Evolutionary conservation across 495 filamentous ascomycete genomes (phyloP).

Genomic region (Lichina pygmaea): DNA sequence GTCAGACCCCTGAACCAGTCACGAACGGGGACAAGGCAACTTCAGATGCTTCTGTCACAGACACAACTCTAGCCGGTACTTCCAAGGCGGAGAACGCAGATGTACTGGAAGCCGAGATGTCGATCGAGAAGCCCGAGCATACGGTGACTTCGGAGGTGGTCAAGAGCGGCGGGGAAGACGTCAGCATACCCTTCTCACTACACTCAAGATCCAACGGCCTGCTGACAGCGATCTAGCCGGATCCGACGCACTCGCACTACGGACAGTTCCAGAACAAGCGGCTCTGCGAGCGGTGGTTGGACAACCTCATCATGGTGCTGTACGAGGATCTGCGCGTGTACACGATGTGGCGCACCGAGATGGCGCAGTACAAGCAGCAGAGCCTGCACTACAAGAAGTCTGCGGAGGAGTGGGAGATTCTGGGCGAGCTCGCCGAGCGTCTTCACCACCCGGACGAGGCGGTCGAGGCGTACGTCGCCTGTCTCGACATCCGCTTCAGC

Average conservation of each 20-base stretch:
- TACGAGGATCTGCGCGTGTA: slow-evolving; percentile 96
- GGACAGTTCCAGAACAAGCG: slow-evolving; percentile 79
- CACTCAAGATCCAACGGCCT: background rate
- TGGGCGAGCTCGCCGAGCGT: slow-evolving; percentile 75
- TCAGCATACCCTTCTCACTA: slow-evolving; percentile 15
- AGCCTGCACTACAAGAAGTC: slow-evolving; percentile 84
- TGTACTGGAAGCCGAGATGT: slow-evolving; percentile 11
- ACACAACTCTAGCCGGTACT: slow-evolving; percentile 6
- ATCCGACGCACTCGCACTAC: slow-evolving; percentile 23
- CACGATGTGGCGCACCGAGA: slow-evolving; percentile 95
- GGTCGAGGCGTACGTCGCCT: slow-evolving; percentile 72
- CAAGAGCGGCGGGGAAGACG: slow-evolving; percentile 55
- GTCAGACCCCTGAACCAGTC: slow-evolving; percentile 15
- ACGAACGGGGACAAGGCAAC: slow-evolving; percentile 17
- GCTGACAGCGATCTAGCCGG: slow-evolving; percentile 11
- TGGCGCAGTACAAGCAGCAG: slow-evolving; percentile 76
- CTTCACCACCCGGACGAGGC: slow-evolving; percentile 75
- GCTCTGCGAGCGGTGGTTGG: slow-evolving; percentile 89
- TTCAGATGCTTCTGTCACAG: slow-evolving; percentile 10
- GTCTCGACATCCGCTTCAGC: slow-evolving; percentile 58
- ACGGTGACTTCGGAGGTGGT: slow-evolving; percentile 58
- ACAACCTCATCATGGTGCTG: slow-evolving; percentile 96
- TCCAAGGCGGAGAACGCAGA: slow-evolving; percentile 10
- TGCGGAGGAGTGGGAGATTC: slow-evolving; percentile 92
- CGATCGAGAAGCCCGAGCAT: slow-evolving; percentile 57